Evolutionary conservation across 176 grass and related monocot species (phyloP), one percentile per base, ranked within the genome.

Genomic region (Phoenix roebelenii): DNA sequence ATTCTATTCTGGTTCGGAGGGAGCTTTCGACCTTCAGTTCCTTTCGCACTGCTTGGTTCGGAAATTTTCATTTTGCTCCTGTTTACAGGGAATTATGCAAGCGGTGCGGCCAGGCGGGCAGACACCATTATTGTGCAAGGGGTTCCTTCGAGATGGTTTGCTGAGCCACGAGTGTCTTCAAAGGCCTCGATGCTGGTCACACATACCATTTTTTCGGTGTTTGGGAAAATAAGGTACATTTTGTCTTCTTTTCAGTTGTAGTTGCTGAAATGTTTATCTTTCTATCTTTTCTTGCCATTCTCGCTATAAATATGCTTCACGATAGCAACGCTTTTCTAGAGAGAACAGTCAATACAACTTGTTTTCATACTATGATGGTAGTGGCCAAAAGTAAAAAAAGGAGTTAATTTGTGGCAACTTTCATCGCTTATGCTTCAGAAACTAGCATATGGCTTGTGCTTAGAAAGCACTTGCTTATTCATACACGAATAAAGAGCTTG

Each of bases 71-170:
- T 66, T 16, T 39, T 32, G 17, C 1, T 54, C 50, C 17, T 48
- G 68, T 80, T 66, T 69, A 55, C 79, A 96, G 92, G 92, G 68
- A 90, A 77, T 52, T 82, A 78, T 5, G 78, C 77, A 72, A 82
- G 77, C 44, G 72, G 74, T 73, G 72, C 68, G 63, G 80, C 66
- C 0, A 79, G 71, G 74, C 71, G 78, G 20, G 83, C 86, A 4
- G 81, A 96, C 63, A 91, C 92, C 0, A 77, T 96, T 74, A 51
- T 91, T 58, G 66, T 96, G 53, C 56, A 71, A 16, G 92, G 92
- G 15, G 72, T 96, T 75, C 92, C 92, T 14, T 96, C 87, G 14
- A 77, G 92, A 67, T 96, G 92, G 92, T 80, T 96, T 26, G 92
- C 92, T 0, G 92, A 96, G 81, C 89, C 83, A 7, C 80, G 80